Conservation (phyloP, 768 basidiomycete species). For the Boletus vermiculosoides region DNA sequence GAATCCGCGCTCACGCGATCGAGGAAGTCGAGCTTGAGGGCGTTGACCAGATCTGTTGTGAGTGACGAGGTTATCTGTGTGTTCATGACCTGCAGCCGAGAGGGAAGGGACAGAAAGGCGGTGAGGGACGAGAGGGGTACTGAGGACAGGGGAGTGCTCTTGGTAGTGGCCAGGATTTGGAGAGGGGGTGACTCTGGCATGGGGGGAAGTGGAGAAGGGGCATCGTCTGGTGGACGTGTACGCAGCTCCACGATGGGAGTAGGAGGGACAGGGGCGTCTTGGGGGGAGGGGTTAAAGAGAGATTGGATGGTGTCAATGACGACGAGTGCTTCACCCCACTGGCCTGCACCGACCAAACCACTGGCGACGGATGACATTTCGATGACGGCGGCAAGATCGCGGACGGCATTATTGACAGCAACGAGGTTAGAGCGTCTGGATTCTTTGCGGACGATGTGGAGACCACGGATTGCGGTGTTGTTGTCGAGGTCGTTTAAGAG, state of each 20-base stretch:
- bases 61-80: conserved; percentile 75
- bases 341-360: conserved; percentile 74
- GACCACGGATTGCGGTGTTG: conserved; percentile 73
- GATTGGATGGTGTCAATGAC: conserved; percentile 67
- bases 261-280: conserved; percentile 6
- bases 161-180: conserved; percentile 16
- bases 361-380: conserved; percentile 75
- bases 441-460: conserved; percentile 70
- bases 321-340: conserved; percentile 83
- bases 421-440: conserved; percentile 59
- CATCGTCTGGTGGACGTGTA: conserved; percentile 17
- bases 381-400: conserved; percentile 64
- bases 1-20: conserved; percentile 43
- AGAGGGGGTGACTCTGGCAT: conserved; percentile 34
- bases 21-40: conserved; percentile 64
- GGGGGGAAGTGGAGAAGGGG: conserved; percentile 34
- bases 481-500: conserved; percentile 76
- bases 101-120: conserved; percentile 75
- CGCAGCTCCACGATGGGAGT: background rate
- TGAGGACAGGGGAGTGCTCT: conserved; percentile 32
- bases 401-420: conserved; percentile 59
- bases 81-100: conserved; percentile 67
- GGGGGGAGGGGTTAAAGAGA: conserved; percentile 44
- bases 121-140: conserved; percentile 66
- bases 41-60: conserved; percentile 72